A percentile compares a stretch with the other conserved stretches of the same genome.
These are phyloP conservation scores for Penicillium vulpinum DNA, from an alignment of 2,329 filamentous ascomycete species.

Conservation along the genomic window DNA sequence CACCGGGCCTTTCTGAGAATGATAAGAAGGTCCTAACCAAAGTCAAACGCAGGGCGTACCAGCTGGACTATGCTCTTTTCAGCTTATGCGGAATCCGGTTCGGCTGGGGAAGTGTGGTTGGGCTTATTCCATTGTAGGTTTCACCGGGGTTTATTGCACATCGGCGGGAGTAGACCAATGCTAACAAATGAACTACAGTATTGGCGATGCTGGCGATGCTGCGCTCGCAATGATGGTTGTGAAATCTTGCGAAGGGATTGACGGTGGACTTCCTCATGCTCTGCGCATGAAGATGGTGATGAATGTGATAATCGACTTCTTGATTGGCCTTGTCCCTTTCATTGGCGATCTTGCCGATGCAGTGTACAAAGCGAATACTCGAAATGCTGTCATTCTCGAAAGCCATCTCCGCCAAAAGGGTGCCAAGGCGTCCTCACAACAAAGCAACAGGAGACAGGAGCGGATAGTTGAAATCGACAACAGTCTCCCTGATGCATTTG, in stretches of 20 bases:
- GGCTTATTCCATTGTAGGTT: slow-evolving; percentile 76
- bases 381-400: slow-evolving; percentile 49
- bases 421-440: slow-evolving; percentile 32
- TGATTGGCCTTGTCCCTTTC: slow-evolving; percentile 54
- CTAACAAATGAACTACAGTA: slow-evolving; percentile 44
- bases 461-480: slow-evolving; percentile 30
- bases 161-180: not conserved
- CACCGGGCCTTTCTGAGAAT: slow-evolving; percentile 76
- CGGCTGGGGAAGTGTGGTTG: slow-evolving; percentile 87
- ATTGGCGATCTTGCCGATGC: slow-evolving; percentile 51
- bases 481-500: slow-evolving; percentile 42
- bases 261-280: slow-evolving; percentile 65
- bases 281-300: slow-evolving; percentile 72
- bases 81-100: slow-evolving; percentile 78
- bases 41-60: slow-evolving; percentile 82
- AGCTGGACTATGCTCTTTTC: slow-evolving; percentile 81
- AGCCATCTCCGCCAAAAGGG: slow-evolving; percentile 46
- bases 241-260: slow-evolving; percentile 68
- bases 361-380: slow-evolving; percentile 50
- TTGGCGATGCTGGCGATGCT: slow-evolving; percentile 74
- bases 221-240: slow-evolving; percentile 75
- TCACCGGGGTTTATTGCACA: not conserved
- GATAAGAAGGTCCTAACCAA: slow-evolving; percentile 81
- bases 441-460: slow-evolving; percentile 25
- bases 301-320: slow-evolving; percentile 63